Percentiles rank a stretch among this genome's conserved stretches.
Evolutionary conservation across 129 eudicot species (phyloP).

Genomic region (Flaveria linearis): DNA sequence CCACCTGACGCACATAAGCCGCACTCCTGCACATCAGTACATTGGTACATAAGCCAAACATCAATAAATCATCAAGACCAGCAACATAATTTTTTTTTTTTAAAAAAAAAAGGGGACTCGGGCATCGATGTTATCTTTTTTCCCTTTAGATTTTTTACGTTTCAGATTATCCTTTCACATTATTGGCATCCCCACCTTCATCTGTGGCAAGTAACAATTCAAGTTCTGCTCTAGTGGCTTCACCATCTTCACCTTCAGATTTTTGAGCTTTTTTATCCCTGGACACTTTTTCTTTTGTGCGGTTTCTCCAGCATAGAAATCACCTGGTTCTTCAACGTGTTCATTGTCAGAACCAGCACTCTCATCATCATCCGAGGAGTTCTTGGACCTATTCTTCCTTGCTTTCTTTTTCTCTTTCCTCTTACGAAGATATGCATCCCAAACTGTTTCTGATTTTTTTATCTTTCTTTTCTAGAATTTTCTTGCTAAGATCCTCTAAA

Average conservation of each 20-base stretch:
- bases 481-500: conserved; percentile 85
- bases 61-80: not conserved
- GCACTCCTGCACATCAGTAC: conserved; percentile 68
- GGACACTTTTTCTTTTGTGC: conserved; percentile 26
- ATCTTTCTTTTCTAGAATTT: conserved; percentile 76
- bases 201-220: conserved; percentile 83
- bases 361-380: conserved; percentile 78
- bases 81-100: not conserved
- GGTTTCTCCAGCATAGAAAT: conserved; percentile 64
- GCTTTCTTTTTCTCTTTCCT: conserved; percentile 77
- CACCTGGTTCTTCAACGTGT: conserved; percentile 55
- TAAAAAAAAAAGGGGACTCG: no score
- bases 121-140: conserved; percentile 54
- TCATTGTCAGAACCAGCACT: conserved; percentile 55
- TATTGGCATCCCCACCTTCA: conserved; percentile 51
- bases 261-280: conserved; percentile 30
- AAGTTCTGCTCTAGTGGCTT: conserved; percentile 88
- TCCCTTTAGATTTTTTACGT: conserved; percentile 64
- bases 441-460: conserved; percentile 76
- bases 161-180: conserved; percentile 81
- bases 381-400: conserved; percentile 53
- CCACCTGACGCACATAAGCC: conserved; percentile 65
- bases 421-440: conserved; percentile 82
- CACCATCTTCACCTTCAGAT: conserved; percentile 47
- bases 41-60: not conserved